Conservation (phyloP, 1,284 basidiomycete species). For the Tylopilus orsonianus region DNA sequence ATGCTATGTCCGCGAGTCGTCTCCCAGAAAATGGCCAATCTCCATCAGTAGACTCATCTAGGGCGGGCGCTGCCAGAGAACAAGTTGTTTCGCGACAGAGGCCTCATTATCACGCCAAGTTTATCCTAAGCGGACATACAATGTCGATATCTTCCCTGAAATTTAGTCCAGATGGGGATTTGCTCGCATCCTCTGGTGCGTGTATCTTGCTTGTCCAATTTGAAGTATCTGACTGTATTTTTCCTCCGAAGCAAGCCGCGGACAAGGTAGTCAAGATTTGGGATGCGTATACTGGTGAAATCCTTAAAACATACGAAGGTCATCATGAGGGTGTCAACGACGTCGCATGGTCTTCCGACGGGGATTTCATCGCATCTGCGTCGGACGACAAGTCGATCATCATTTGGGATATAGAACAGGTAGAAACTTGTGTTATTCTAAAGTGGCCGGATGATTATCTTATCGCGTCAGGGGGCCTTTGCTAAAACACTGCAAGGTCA, state of each 20-base stretch:
- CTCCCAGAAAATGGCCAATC: conserved; percentile 1
- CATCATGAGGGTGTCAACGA: conserved; percentile 86
- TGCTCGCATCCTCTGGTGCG: conserved; percentile 76
- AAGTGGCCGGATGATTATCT: conserved; percentile 8
- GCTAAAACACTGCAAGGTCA: conserved; percentile 76
- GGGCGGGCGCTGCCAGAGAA: conserved; percentile 2
- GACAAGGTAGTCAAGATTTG: conserved; percentile 81
- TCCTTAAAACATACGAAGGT: conserved; percentile 67
- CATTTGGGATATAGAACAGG: conserved; percentile 76
- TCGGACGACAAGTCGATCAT: conserved; percentile 87
- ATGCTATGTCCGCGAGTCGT: conserved; percentile 14
- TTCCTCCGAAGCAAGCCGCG: conserved; percentile 58
- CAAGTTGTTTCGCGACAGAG: not conserved
- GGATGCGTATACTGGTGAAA: conserved; percentile 69
- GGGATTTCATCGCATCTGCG: conserved; percentile 81
- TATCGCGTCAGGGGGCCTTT: conserved; percentile 46
- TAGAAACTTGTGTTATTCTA: conserved; percentile 33
- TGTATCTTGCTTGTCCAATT: conserved; percentile 15
- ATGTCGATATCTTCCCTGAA: conserved; percentile 74
- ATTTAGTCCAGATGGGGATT: conserved; percentile 74
- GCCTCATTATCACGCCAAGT: conserved; percentile 44
- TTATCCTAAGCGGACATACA: conserved; percentile 70
- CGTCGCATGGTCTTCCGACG: conserved; percentile 82
- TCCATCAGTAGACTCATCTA: not conserved
- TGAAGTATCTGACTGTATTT: conserved; percentile 20